phyloP scores from a whole-genome alignment of 257 asterid genomes.

The Gentiana straminea region DNA sequence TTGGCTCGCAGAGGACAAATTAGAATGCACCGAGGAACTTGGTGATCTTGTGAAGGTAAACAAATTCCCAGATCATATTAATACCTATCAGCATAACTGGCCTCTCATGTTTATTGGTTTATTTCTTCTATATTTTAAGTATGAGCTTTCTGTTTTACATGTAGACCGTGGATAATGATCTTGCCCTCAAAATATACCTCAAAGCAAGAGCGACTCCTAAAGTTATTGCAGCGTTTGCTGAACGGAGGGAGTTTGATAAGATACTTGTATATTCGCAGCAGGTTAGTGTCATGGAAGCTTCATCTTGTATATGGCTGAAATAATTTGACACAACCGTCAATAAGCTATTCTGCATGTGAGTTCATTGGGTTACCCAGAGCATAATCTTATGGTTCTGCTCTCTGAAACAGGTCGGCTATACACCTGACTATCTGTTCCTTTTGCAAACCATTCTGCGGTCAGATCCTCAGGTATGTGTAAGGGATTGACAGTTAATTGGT shows the following conservation, averaged over 20 bases:
- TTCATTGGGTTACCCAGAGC: background rate
- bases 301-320: no score
- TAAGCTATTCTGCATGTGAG: background rate
- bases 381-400: constrained; percentile 6
- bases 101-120: background rate
- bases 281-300: constrained; percentile 25
- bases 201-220: constrained; percentile 99
- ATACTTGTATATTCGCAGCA: constrained; percentile 96
- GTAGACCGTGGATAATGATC: constrained; percentile 98
- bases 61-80: background rate
- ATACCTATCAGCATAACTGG: background rate
- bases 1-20: constrained; percentile 98
- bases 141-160: constrained; percentile 7
- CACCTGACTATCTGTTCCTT: constrained; percentile 95
- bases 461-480: constrained; percentile 77
- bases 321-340: no score
- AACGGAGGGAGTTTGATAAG: constrained; percentile 96
- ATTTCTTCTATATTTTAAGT: constrained; percentile 5
- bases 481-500: no score
- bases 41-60: constrained; percentile 98
- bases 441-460: constrained; percentile 98
- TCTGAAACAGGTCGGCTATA: constrained; percentile 81
- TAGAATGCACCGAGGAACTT: constrained; percentile 98
- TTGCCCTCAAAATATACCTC: constrained; percentile 88
- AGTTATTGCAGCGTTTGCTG: constrained; percentile 99